Evolutionary conservation across 1,284 basidiomycete genomes (phyloP), one percentile per base, ranked within the genome.

Genomic region (Cutaneotrichosporon spelunceum): DNA sequence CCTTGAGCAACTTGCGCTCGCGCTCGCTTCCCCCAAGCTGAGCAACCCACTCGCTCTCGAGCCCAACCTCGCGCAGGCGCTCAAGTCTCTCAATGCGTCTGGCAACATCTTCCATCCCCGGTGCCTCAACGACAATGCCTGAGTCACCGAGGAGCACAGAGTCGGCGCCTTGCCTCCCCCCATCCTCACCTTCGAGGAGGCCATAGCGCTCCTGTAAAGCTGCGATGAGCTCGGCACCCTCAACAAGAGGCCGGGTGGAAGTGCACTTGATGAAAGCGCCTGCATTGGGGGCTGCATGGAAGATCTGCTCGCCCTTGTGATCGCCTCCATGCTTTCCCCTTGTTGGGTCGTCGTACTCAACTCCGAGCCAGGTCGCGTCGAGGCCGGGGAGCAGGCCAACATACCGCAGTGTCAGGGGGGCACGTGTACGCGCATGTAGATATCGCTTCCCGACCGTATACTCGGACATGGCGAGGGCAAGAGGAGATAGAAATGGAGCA

Each of bases 331-430:
- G 93, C 77, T 90, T 95, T 27, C 94, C 94, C 57, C 90, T 84
- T 1, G 74, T 63, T 6, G 87, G 83, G 71, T 93, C 87, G 72
- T 99, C 95, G 91, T 94, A 99, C 80, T 98, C 94, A 56, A 98
- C 84, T 14, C 95, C 95, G 5, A 94, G 83, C 94, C 95, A 99
- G 16, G 79, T 59, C 13, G 14, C 26, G 19, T 39, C 45, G 29
- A 33, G 30, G n/a, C 56, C 34, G 1, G 70, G 68, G 0, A 77
- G 71, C 0, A 63, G 62, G 13, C 76, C 77, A 59, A 78, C 63
- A 61, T 76, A 78, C 6, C 67, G 68, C 7, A 79, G 50, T 16
- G 77, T 79, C 13, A 77, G 42, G 0, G 75, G 72, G n/a, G 62
- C 63, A 1, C 49, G 50, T 0, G 69, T 69, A 36, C 73, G 74